phyloP scores from a whole-genome alignment of 2,329 filamentous ascomycete species.

The Nothophoma quercina region DNA sequence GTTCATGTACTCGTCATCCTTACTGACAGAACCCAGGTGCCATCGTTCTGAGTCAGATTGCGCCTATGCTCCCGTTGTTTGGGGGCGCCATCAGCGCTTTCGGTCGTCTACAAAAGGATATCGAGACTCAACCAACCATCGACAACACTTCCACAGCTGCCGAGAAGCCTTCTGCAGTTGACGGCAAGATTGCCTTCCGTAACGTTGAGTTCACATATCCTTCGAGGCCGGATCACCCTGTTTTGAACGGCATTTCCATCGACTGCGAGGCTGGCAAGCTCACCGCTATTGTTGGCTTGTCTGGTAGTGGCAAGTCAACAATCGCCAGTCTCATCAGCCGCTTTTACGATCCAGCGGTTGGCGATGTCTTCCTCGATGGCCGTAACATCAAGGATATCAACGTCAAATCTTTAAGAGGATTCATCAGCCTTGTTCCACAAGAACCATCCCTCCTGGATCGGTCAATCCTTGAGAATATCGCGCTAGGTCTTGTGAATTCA shows the following conservation, averaged over 20 bases:
- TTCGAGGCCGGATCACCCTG: conserved; percentile 49
- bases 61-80: conserved; percentile 60
- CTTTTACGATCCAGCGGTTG: conserved; percentile 52
- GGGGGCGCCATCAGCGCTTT: conserved; percentile 62
- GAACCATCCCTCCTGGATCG: conserved; percentile 61
- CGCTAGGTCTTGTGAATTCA: conserved; percentile 58
- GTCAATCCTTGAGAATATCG: conserved; percentile 63
- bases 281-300: conserved; percentile 55
- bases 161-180: conserved; percentile 27
- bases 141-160: conserved; percentile 46
- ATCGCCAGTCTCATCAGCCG: conserved; percentile 49
- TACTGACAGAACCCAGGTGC: conserved; percentile 45
- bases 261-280: conserved; percentile 48
- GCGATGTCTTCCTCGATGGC: conserved; percentile 69
- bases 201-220: conserved; percentile 54
- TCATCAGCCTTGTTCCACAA: conserved; percentile 57
- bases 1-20: background rate
- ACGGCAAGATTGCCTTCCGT: conserved; percentile 59
- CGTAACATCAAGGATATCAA: conserved; percentile 49
- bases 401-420: conserved; percentile 45
- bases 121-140: conserved; percentile 57
- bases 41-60: conserved; percentile 56
- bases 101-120: conserved; percentile 65
- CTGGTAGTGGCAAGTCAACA: conserved; percentile 54
- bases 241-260: conserved; percentile 50